Percentiles rank a stretch among this genome's conserved stretches.
Evolutionary conservation across 2,329 filamentous ascomycete species (phyloP).

Genomic region (Pleomassaria siparia): DNA sequence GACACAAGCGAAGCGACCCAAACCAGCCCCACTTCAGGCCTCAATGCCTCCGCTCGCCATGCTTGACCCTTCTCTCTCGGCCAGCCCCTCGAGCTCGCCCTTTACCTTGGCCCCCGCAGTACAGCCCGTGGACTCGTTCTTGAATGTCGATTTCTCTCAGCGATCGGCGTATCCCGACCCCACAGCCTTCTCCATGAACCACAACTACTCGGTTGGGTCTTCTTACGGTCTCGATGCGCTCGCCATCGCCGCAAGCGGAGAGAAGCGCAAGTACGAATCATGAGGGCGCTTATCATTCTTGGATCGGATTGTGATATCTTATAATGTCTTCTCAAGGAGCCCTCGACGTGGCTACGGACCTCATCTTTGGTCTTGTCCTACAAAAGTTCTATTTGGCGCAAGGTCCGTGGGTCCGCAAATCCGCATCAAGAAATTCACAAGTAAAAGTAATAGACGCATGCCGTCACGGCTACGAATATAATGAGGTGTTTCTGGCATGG

Average conservation of each 20-base stretch:
- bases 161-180: conserved; percentile 36
- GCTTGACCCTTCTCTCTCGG: conserved; percentile 31
- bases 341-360: neutral
- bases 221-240: conserved; percentile 41
- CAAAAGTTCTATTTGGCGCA: neutral
- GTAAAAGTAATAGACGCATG: conserved; percentile 42
- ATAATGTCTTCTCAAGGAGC: neutral
- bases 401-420: conserved; percentile 1
- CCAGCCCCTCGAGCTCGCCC: conserved; percentile 28
- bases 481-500: conserved; percentile 10
- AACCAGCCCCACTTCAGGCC: conserved; percentile 34
- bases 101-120: conserved; percentile 31
- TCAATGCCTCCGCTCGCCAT: conserved; percentile 21
- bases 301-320: neutral
- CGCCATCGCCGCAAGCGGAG: conserved; percentile 39
- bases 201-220: conserved; percentile 25
- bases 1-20: conserved; percentile 35
- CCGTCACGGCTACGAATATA: conserved; percentile 43
- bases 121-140: conserved; percentile 26
- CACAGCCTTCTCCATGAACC: conserved; percentile 23
- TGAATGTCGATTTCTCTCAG: conserved; percentile 21
- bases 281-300: conserved; percentile 10
- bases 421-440: conserved; percentile 22
- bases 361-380: neutral
- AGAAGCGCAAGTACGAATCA: conserved; percentile 40